Conservation (phyloP, 257 asterid genomes). For the Solanum chilense region DNA sequence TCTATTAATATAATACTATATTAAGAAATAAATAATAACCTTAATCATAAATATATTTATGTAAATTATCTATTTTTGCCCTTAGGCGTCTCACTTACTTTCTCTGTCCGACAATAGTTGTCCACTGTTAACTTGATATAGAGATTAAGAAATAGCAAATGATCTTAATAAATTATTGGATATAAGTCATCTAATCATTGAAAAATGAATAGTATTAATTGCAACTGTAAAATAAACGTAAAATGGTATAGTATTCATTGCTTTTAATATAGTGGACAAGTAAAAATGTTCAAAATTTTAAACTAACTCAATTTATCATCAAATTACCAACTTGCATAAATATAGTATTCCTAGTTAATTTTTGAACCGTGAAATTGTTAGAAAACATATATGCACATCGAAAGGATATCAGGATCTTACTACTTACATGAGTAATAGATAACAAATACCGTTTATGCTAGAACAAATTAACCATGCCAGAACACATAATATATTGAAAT, state of each 20-base stretch:
- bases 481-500: too few species aligned
- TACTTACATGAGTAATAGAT: too few species aligned
- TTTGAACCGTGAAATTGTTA: background rate
- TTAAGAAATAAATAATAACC: background rate
- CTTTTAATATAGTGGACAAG: background rate
- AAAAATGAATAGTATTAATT: too few species aligned
- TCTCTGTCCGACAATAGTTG: background rate
- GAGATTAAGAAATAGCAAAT: background rate
- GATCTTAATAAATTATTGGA: background rate
- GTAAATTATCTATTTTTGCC: background rate
- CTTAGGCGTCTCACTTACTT: background rate
- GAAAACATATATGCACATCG: too few species aligned
- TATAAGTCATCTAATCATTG: background rate
- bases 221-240: fast-evolving
- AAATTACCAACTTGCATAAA: background rate
- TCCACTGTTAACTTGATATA: too few species aligned
- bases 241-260: too few species aligned
- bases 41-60: background rate
- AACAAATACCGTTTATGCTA: too few species aligned
- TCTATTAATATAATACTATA: background rate
- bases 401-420: too few species aligned
- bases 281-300: background rate
- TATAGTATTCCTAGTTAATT: background rate
- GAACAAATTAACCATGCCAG: too few species aligned
- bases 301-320: background rate